These are phyloP conservation scores for Cladosporium sp. DNA, from an alignment of 2,329 filamentous ascomycete species.

Conservation along the genomic window DNA sequence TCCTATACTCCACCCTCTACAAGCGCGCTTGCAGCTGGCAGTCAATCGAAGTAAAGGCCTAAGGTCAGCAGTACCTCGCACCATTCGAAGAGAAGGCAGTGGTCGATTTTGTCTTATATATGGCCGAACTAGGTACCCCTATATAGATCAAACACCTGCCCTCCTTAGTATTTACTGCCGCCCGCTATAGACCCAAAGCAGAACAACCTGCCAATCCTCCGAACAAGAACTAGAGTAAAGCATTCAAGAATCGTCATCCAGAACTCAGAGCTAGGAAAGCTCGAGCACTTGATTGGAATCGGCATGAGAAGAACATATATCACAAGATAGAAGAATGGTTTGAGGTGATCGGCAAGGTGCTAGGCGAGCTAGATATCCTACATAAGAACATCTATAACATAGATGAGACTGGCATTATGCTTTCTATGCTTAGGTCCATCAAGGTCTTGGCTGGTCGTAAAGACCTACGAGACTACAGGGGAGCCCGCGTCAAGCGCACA, in stretches of 20 bases:
- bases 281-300: slow-evolving; percentile 28
- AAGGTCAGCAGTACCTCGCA: slow-evolving; percentile 23
- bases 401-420: slow-evolving; percentile 39
- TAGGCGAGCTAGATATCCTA: slow-evolving; percentile 29
- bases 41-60: slow-evolving; percentile 21
- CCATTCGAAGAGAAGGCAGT: slow-evolving; percentile 21
- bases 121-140: slow-evolving; percentile 20
- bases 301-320: slow-evolving; percentile 21
- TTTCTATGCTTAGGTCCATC: slow-evolving; percentile 31
- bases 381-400: slow-evolving; percentile 40
- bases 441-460: slow-evolving; percentile 37
- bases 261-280: too few relatives aligned
- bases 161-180: slow-evolving; percentile 19
- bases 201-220: slow-evolving; percentile 20
- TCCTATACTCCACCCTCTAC: slow-evolving; percentile 26
- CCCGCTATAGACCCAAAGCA: slow-evolving; percentile 16
- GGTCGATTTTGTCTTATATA: slow-evolving; percentile 19
- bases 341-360: slow-evolving; percentile 32
- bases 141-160: slow-evolving; percentile 24
- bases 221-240: slow-evolving; percentile 13
- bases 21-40: slow-evolving; percentile 21
- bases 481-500: slow-evolving; percentile 28
- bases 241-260: too few relatives aligned
- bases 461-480: slow-evolving; percentile 28
- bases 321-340: slow-evolving; percentile 31